These are phyloP conservation scores for Fomitopsis palustris DNA, from an alignment of 1,284 basidiomycete genomes.

Conservation along the genomic window DNA sequence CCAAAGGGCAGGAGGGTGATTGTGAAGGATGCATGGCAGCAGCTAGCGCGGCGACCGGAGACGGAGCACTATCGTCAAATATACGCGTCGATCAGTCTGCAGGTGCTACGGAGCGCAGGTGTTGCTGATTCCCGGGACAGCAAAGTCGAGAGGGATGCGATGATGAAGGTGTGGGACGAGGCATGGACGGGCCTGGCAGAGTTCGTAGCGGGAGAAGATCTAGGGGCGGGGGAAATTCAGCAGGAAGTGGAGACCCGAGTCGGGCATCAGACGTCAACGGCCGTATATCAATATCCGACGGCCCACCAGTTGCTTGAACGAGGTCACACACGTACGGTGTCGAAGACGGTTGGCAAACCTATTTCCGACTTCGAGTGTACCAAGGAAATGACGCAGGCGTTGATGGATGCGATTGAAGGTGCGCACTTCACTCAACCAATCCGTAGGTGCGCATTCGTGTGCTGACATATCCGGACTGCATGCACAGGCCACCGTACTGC, in stretches of 20 bases:
- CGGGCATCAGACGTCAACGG: background rate
- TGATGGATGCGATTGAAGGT: slow-evolving; percentile 15
- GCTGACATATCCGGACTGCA: background rate
- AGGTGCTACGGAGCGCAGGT: too few species aligned
- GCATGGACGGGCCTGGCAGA: background rate
- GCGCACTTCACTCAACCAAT: too few species aligned
- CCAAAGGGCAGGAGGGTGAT: too few species aligned
- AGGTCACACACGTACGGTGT: slow-evolving; percentile 13
- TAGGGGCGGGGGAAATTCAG: background rate
- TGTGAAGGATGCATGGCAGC: slow-evolving; percentile 1
- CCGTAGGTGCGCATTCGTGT: background rate
- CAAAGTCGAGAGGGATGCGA: too few species aligned
- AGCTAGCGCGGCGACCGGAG: background rate
- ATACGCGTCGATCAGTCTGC: background rate
- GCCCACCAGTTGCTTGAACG: slow-evolving; percentile 2
- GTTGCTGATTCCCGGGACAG: too few species aligned
- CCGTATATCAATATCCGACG: background rate
- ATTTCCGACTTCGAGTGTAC: slow-evolving; percentile 11
- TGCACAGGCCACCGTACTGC: background rate
- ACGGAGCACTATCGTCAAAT: background rate
- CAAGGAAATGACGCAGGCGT: slow-evolving; percentile 11
- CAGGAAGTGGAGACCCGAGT: background rate
- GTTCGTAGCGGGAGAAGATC: background rate
- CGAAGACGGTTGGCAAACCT: slow-evolving; percentile 10
- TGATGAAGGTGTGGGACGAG: too few species aligned